Evolutionary conservation across 2,329 filamentous ascomycete genomes (phyloP), one percentile per base, ranked within the genome.

Genomic region (Phialophora macrospora): DNA sequence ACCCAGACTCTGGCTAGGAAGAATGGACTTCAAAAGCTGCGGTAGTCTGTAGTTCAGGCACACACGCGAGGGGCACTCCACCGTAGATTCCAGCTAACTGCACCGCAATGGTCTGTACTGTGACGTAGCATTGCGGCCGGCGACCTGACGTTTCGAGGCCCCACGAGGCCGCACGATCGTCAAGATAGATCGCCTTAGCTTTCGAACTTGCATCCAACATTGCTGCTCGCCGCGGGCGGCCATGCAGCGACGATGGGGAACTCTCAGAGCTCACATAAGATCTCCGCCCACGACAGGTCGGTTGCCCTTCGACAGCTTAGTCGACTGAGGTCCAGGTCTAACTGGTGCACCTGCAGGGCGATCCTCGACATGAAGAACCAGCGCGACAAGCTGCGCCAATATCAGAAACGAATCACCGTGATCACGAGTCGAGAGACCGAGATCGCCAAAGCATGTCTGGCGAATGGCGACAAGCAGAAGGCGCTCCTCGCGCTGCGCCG

Each of bases 351-450:
- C 58, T 63, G 52, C 76, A 97, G 93, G 82, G 94, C 94, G 66
- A 97, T 98, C 79, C 90, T 98, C 75, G 93, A 98, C 80, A 90
- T 98, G 82, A 98, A 98, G 82, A 92, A 88, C 80, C 94, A 98
- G 82, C 93, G 95, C 78, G 95, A 99, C 83, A 96, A 93, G 79
- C 89, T 99, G 3, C 93, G 96, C 75, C 93, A 96, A 78, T 98
- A 98, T 82, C 94, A 97, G 79, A 90, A 90, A 74, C 90, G 91
- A 74, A 95, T 99, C 75, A 90, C 88, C 41, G 84, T 91, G 59
- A 87, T 99, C 44, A 97, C 94, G 6, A 86, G 89, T 75, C 90
- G 90, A 71, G 94, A 99, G 80, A 97, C 90, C 56, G 90, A 88
- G 54, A 90, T 97, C 64, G 94, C 95, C 24, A 88, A 87, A 71